Evolutionary conservation across 179 eudicot species (phyloP).

Genomic region (Dionaea muscipula): DNA sequence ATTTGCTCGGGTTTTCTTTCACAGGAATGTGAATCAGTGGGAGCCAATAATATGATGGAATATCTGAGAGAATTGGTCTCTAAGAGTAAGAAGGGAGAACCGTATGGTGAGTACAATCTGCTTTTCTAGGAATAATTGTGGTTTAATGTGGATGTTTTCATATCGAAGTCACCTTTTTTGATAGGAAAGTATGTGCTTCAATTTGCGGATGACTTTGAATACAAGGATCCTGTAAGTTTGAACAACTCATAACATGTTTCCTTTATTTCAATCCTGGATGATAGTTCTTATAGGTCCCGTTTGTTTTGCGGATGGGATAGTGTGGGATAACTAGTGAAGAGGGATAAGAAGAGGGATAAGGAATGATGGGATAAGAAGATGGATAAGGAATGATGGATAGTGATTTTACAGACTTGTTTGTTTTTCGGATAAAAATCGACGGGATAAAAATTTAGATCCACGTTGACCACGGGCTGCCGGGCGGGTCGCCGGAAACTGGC

Average conservation of each 20-base stretch:
- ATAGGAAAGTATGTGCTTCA: constrained; percentile 65
- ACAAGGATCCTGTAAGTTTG: constrained; percentile 80
- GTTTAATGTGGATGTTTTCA: background rate
- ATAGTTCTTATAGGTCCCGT: too few species aligned
- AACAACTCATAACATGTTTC: background rate
- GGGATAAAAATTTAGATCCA: too few species aligned
- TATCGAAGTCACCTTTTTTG: constrained; percentile 19
- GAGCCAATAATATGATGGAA: constrained; percentile 85
- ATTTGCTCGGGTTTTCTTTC: background rate
- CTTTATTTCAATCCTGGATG: too few species aligned
- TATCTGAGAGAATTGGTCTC: constrained; percentile 69
- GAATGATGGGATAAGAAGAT: too few species aligned
- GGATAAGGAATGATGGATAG: too few species aligned
- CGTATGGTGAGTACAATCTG: constrained; percentile 40
- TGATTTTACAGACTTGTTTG: too few species aligned
- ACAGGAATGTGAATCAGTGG: constrained; percentile 97
- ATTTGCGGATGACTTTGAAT: constrained; percentile 83
- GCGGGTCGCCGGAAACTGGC: too few species aligned
- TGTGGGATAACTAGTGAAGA: too few species aligned
- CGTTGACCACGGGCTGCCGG: too few species aligned
- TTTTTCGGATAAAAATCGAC: too few species aligned
- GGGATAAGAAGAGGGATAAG: too few species aligned
- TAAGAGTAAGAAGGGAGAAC: constrained; percentile 71
- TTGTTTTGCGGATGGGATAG: too few species aligned
- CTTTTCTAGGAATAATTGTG: background rate